phyloP scores from a whole-genome alignment of 352 stramenopile genomes.

The Lagenidium sp. region DNA sequence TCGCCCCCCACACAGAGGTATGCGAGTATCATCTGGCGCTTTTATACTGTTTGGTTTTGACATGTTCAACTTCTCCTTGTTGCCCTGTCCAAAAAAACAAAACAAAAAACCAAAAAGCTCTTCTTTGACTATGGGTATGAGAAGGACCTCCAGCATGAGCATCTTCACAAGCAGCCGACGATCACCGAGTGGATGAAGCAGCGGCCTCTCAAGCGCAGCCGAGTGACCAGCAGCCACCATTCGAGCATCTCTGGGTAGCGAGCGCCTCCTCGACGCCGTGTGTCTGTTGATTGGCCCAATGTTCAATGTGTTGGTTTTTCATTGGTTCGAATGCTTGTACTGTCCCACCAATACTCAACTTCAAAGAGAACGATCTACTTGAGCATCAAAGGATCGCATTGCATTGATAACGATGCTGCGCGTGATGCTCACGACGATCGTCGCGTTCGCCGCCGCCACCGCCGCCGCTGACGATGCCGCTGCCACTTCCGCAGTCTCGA shows the following conservation, averaged over 20 bases:
- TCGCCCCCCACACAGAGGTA: constrained; percentile 83
- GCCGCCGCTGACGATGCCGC: background rate
- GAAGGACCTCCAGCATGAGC: constrained; percentile 52
- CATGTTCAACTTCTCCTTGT: no score
- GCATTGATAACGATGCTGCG: background rate
- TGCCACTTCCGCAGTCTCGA: background rate
- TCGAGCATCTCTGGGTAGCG: no score
- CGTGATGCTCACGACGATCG: background rate
- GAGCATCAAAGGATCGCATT: no score
- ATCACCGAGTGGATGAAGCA: constrained; percentile 65
- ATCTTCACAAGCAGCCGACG: constrained; percentile 49
- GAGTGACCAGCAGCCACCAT: no score
- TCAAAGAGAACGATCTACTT: constrained; percentile 3
- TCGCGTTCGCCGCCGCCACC: background rate
- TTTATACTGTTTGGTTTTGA: constrained; percentile 3
- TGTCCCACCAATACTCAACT: constrained; percentile 1
- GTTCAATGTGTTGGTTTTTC: no score
- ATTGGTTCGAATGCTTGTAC: no score
- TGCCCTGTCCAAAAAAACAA: no score
- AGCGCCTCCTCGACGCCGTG: no score
- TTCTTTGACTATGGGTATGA: constrained; percentile 84
- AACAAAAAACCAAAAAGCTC: no score
- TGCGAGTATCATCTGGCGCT: background rate
- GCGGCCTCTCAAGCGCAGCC: no score
- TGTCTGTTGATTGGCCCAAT: no score